These are phyloP conservation scores for Leccinum barrowsii DNA, from an alignment of 768 basidiomycete species.

Conservation along the genomic window DNA sequence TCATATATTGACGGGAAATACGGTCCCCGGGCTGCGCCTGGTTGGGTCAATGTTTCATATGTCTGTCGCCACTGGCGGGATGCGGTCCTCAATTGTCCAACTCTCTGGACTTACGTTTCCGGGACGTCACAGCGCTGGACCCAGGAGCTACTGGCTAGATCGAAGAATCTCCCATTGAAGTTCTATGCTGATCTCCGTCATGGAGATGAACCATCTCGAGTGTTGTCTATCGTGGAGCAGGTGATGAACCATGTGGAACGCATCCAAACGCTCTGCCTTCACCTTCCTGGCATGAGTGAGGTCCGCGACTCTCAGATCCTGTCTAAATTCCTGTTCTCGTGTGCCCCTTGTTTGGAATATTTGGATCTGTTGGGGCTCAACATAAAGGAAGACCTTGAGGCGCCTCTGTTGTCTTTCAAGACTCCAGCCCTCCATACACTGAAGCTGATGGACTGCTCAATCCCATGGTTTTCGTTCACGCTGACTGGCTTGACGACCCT, in stretches of 20 bases:
- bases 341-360: too few relatives aligned
- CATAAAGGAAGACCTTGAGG: too few relatives aligned
- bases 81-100: background rate
- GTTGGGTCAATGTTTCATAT: background rate
- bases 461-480: background rate
- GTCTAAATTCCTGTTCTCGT: background rate
- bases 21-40: too few relatives aligned
- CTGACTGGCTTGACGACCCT: background rate
- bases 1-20: background rate
- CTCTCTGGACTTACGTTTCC: background rate
- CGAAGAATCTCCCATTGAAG: background rate
- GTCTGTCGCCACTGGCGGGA: background rate
- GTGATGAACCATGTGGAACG: background rate
- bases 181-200: too few relatives aligned
- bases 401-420: background rate
- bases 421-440: background rate
- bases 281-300: too few relatives aligned
- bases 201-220: background rate
- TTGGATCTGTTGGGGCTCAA: too few relatives aligned
- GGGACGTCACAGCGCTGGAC: background rate
- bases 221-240: background rate
- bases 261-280: background rate
- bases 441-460: background rate
- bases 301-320: background rate
- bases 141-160: background rate